These are phyloP conservation scores for Acacia confusa DNA, from an alignment of 306 rosid species.

Conservation along the genomic window DNA sequence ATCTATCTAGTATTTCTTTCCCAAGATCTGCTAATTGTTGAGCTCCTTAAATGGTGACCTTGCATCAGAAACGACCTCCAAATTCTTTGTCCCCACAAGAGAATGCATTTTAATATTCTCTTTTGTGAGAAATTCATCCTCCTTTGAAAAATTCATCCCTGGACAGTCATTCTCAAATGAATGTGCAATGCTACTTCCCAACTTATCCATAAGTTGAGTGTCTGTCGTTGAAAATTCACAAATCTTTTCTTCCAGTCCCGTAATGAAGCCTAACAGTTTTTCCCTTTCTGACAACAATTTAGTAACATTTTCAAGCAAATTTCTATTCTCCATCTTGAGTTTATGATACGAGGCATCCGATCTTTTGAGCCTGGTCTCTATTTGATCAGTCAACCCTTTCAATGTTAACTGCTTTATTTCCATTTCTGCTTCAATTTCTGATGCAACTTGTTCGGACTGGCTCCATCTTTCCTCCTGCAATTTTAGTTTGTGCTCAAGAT, in stretches of 20 bases:
- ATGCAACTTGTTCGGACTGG: slow-evolving; percentile 48
- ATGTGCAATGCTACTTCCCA: slow-evolving; percentile 38
- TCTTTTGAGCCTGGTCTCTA: slow-evolving; percentile 52
- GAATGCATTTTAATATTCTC: slow-evolving; percentile 50
- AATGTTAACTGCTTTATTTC: slow-evolving; percentile 44
- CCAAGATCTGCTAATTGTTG: slow-evolving; percentile 41
- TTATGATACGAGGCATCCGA: slow-evolving; percentile 57
- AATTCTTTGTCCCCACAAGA: slow-evolving; percentile 44
- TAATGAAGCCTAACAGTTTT: slow-evolving; percentile 47
- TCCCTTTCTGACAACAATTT: slow-evolving; percentile 61
- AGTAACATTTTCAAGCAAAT: slow-evolving; percentile 54
- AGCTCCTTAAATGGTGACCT: slow-evolving; percentile 71
- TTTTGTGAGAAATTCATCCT: slow-evolving; percentile 43
- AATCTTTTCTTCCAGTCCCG: slow-evolving; percentile 47
- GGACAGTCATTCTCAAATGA: slow-evolving; percentile 42
- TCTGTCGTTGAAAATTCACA: slow-evolving; percentile 49
- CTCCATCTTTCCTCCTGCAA: slow-evolving; percentile 47
- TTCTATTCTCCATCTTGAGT: slow-evolving; percentile 57
- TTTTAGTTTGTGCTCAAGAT: slow-evolving; percentile 55
- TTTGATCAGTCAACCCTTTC: slow-evolving; percentile 45
- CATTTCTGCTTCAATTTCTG: slow-evolving; percentile 56
- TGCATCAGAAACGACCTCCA: slow-evolving; percentile 40
- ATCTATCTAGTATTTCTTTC: not conserved
- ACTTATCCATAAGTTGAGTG: slow-evolving; percentile 48
- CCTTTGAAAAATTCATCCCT: slow-evolving; percentile 30